Conservation (phyloP, 192 early-diverging fungal genomes). For the Coemansia erecta region DNA sequence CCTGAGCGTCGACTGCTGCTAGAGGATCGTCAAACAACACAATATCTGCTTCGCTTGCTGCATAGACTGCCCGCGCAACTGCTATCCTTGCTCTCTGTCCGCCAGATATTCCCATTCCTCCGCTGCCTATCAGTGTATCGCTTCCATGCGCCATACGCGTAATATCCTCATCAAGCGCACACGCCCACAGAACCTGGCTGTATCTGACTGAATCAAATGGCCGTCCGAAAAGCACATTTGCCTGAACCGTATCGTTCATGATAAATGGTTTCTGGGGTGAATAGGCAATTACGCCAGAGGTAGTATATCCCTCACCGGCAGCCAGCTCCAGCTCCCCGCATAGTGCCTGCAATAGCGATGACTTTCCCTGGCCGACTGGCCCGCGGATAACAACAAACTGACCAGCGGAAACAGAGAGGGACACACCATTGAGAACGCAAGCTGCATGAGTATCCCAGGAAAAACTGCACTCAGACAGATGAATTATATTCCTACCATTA, state of each 20-base stretch:
- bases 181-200: conserved; percentile 49
- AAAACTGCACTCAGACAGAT: conserved; percentile 4
- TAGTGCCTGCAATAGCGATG: conserved; percentile 57
- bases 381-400: conserved; percentile 54
- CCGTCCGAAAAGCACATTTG: conserved; percentile 67
- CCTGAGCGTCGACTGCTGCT: conserved; percentile 71
- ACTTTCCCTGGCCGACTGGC: conserved; percentile 61
- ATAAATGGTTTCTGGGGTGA: conserved; percentile 80
- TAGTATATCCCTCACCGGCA: conserved; percentile 21
- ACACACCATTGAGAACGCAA: conserved; percentile 44
- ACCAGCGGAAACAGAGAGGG: conserved; percentile 51
- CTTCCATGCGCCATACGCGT: conserved; percentile 45
- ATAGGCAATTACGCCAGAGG: conserved; percentile 58
- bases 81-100: conserved; percentile 84
- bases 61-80: conserved; percentile 72
- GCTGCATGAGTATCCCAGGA: conserved; percentile 5
- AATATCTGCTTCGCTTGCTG: conserved; percentile 57
- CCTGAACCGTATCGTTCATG: conserved; percentile 61
- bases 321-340: conserved; percentile 47
- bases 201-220: conserved; percentile 47
- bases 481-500: background rate
- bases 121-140: conserved; percentile 21
- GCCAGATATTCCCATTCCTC: conserved; percentile 48
- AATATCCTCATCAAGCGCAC: conserved; percentile 57
- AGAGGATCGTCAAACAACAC: conserved; percentile 80